Base-by-base conservation (phyloP, 2,329 filamentous ascomycete species). In the Fusarium avenaceum region DNA sequence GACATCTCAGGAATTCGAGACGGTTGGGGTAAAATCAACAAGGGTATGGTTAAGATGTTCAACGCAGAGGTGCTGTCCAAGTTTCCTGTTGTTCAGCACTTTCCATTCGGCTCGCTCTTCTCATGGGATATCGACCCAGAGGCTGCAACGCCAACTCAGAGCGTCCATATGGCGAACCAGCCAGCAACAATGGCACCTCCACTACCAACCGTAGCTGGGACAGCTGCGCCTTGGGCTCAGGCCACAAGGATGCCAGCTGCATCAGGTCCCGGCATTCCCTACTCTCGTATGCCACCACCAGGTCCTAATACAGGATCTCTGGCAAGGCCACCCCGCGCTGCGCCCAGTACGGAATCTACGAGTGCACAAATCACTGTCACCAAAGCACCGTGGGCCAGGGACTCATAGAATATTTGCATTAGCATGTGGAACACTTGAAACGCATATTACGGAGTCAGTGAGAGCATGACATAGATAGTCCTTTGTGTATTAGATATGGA, bases 1-100 rank as follows among this genome's bases (percentile, higher is more conserved):
- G 94, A 99, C 78, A 93, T 99, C 42, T 97, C 93, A 1, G 96
- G 96, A 13, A 92, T 99, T 67, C 89, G 88, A 70, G 90, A 91
- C 57, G 92, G 96, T n/a, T 99, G 96, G 96, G 96, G 92, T 35
- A 99, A 99, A 83, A 97, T 99, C 75, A 98, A 99, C 80, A 94
- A 94, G 90, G 96, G 96, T 51, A 98, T 99, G 96, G 89, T 99
- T 74, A 99, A 98, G 80, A 99, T 99, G 96, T 99, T 95, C 82
- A 94, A 96, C 71, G 96, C 93, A 19, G 96, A 99, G 81, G 96
- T 99, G 4, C 84, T 99, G 15, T 93, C 92, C 39, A 99, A 99
- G 79, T 97, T 97, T 76, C 96, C 96, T 4, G 96, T 99, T 4
- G 93, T 99, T n/a, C 96, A 99, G 80, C 96, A 99, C 79, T 98